These are phyloP conservation scores for Sporothrix pallida DNA, from an alignment of 2,329 filamentous ascomycete genomes.

Conservation along the genomic window DNA sequence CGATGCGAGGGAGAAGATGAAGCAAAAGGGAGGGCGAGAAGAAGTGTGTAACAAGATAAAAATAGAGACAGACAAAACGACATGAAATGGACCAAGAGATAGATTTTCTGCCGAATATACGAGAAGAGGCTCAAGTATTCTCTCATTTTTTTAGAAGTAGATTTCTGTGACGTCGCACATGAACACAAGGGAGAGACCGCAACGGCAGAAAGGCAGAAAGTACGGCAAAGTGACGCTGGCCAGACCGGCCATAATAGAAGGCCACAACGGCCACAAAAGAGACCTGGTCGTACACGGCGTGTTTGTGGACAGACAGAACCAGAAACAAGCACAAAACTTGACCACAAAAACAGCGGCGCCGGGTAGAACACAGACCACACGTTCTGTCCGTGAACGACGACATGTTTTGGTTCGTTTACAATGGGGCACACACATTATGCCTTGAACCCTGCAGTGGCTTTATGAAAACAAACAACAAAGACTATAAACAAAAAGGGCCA, in stretches of 20 bases:
- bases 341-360: too few relatives aligned
- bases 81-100: neutral
- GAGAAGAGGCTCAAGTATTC: neutral
- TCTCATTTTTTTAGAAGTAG: neutral
- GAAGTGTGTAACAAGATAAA: neutral
- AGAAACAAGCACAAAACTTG: neutral
- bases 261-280: neutral
- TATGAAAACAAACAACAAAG: neutral
- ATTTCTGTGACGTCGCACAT: neutral
- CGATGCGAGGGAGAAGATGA: slow-evolving; percentile 2
- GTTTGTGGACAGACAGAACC: slow-evolving; percentile 1
- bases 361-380: neutral
- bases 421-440: neutral
- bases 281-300: slow-evolving; percentile 7
- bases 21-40: neutral
- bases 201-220: neutral
- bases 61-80: neutral
- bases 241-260: neutral
- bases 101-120: too few relatives aligned
- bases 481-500: neutral
- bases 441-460: slow-evolving; percentile 15
- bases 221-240: slow-evolving; percentile 7
- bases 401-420: neutral
- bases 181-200: slow-evolving; percentile 13
- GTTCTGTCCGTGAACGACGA: neutral